Evolutionary conservation across 2,329 filamentous ascomycete species (phyloP), one percentile per base, ranked within the genome.

Genomic region (Aspergillus sojae): DNA sequence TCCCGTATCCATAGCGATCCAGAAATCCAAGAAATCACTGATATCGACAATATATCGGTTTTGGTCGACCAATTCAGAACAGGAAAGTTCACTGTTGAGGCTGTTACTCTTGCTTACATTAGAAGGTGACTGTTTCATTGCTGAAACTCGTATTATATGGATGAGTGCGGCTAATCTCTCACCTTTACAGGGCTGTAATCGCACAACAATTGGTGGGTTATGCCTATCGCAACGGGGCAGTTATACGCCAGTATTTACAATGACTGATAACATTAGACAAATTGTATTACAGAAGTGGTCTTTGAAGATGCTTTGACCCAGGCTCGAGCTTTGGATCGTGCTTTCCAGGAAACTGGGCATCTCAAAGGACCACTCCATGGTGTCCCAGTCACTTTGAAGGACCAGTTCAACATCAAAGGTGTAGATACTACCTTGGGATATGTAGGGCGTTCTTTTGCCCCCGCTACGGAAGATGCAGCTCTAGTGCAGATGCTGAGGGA

Each of bases 331-430:
- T 67, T 79, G 14, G 77, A 79, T 62, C 30, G 30, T 16, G 61
- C 70, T 3, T 77, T 71, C 32, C 62, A 64, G 32, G 60, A 63
- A 32, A 72, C 70, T 0, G 79, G 79, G 5, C 78, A 79, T 67
- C 67, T 80, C 16, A 79, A 84, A 68, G 84, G 85, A 3, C 78
- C 82, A 23, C 67, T 84, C 12, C 85, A 86, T 71, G 86, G 84
- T 0, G 72, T 88, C 3, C 85, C 85, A 0, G 79, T 88, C 60
- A 83, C 80, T 6, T 68, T 88, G 14, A 89, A 89, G 71, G 88
- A 89, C 58, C 85, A 86, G 16, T 89, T 89, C 73, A 83, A 88
- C 28, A 78, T 90, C 48, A 83, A 83, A 62, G 86, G 85, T 1
- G 72, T 82, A 4, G 85, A 89, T 59, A 83, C 83, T 0, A 88